A percentile compares a stretch with the other conserved stretches of the same genome.
Evolutionary conservation across 306 rosid species (phyloP).

Genomic region (Prosopis cineraria): DNA sequence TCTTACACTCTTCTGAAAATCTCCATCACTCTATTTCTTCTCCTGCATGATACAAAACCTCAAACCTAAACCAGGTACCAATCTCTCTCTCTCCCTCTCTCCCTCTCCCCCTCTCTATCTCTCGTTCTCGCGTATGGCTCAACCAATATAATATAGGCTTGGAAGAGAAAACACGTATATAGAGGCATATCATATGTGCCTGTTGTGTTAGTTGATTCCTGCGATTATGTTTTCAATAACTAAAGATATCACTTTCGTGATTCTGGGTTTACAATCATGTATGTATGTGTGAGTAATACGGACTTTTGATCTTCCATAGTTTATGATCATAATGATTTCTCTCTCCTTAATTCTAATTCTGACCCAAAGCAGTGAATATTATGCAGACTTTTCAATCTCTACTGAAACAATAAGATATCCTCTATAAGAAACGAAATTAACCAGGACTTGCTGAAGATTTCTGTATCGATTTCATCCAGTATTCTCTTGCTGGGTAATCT

Average conservation of each 20-base stretch:
- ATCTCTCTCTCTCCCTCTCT: not conserved
- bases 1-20: conserved; percentile 2
- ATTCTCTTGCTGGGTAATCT: not conserved
- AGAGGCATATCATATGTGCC: too few relatives aligned
- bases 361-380: not conserved
- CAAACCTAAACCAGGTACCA: conserved; percentile 35
- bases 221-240: not conserved
- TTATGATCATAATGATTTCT: not conserved
- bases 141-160: too few relatives aligned
- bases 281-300: not conserved
- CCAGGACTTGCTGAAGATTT: not conserved
- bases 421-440: too few relatives aligned
- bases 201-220: not conserved
- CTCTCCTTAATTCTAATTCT: not conserved
- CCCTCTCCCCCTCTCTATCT: not conserved
- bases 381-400: too few relatives aligned
- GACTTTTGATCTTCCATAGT: not conserved
- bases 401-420: too few relatives aligned
- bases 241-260: not conserved
- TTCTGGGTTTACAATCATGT: not conserved
- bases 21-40: conserved; percentile 40
- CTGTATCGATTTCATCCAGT: not conserved
- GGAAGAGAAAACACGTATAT: too few relatives aligned
- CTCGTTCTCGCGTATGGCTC: not conserved
- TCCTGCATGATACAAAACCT: conserved; percentile 36